Percentiles rank a stretch among this genome's conserved stretches.
These are phyloP conservation scores for Xerocomus nothofagi DNA, from an alignment of 1,284 basidiomycete genomes.

Conservation along the genomic window DNA sequence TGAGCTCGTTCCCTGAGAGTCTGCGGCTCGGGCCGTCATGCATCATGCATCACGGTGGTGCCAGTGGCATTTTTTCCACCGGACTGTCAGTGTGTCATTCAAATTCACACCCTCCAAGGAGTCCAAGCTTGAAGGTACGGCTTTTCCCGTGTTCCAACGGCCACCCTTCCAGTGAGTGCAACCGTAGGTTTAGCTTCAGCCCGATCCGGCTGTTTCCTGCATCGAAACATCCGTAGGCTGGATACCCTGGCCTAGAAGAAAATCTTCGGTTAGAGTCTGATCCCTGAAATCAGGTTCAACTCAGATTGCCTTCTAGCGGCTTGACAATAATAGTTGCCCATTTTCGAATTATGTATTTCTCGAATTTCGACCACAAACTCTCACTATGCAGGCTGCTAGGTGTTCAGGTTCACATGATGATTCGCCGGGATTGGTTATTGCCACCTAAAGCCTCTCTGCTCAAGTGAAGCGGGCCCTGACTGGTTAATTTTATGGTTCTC, in stretches of 20 bases:
- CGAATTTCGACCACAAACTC: neutral
- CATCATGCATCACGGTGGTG: too few species aligned
- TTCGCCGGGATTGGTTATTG: slow-evolving; percentile 9
- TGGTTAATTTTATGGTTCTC: slow-evolving; percentile 9
- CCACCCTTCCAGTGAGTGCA: neutral
- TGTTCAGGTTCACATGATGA: slow-evolving; percentile 5
- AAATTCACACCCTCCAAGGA: neutral
- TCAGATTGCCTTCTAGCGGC: too few species aligned
- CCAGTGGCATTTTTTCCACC: slow-evolving; percentile 1
- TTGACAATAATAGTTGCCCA: neutral
- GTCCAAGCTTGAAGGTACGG: neutral
- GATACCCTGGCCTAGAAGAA: neutral
- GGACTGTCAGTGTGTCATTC: too few species aligned
- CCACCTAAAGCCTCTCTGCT: slow-evolving; percentile 8
- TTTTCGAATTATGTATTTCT: neutral
- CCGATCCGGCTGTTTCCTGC: neutral
- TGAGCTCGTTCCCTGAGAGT: too few species aligned
- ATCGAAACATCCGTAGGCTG: neutral
- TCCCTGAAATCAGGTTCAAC: slow-evolving; percentile 6
- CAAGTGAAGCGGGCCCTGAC: slow-evolving; percentile 6
- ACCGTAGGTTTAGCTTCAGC: neutral
- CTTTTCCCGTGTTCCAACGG: neutral
- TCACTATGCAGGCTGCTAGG: slow-evolving; percentile 1
- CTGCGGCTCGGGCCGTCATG: too few species aligned
- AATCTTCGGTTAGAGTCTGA: too few species aligned